Base-by-base conservation (phyloP, 345 rosid species). In the Turritis glabra region DNA sequence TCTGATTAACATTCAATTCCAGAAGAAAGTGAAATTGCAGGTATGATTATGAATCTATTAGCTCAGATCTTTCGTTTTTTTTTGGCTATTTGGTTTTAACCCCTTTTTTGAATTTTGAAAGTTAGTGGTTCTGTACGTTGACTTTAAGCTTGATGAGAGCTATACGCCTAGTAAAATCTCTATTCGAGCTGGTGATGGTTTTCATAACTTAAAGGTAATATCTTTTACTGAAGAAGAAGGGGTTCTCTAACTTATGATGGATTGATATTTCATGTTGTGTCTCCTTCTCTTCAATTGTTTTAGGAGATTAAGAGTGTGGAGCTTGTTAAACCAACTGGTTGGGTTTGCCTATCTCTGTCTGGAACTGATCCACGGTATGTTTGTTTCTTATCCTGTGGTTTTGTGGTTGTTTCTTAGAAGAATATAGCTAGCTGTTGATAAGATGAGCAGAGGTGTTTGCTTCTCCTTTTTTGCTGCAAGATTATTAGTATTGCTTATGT, bases 101-200 rank as follows among this genome's bases (percentile, higher is more conserved):
- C 17, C 40, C 14, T 27, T 61, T n/a, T 77, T 17, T 82, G 1
- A 56, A 9, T 33, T 53, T 53, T 69, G 65, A 37, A 82, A 95
- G 97, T 72, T 89, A 79, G 94, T 92, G 69, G 88, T 78, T 23
- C 60, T 96, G 17, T 87, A 92, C 64, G 85, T 89, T 84, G 98
- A 92, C 83, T 92, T 85, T 74, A 96, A 96, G 89, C 89, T 88
- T 63, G 99, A 92, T 32, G 96, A 96, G 86, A 96, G 98, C 80
- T 92, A 90, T 57, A 90, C 96, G 0, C 96, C 98, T 0, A 85
- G 93, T 83, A 92, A 90, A 81, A 86, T 96, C 47, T 88, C 94
- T 35, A 81, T 96, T 78, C 82, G 97, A 11, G 91, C 96, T 6
- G 96, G 97, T 50, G 97, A 96, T 82, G 97, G 99, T 5, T 96